phyloP scores from a whole-genome alignment of 2,329 filamentous ascomycete species.

The Xylaria sp. region DNA sequence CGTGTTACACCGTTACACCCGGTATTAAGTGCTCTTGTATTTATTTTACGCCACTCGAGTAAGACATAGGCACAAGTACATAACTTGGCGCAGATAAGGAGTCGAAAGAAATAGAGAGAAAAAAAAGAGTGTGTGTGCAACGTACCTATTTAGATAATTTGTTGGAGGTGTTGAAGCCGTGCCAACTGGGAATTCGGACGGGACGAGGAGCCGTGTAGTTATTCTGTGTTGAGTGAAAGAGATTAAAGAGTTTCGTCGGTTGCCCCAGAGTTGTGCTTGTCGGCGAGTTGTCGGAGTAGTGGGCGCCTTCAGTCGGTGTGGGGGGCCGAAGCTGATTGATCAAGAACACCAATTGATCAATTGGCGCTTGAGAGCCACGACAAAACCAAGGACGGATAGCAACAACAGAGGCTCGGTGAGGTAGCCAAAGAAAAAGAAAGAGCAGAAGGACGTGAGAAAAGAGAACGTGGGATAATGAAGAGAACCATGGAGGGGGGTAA shows the following conservation, averaged over 20 bases:
- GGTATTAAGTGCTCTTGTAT: neutral
- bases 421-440: conserved; percentile 10
- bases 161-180: conserved; percentile 28
- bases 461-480: conserved; percentile 15
- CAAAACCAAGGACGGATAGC: conserved; percentile 12
- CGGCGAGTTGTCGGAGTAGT: conserved; percentile 24
- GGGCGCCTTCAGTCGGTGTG: conserved; percentile 8
- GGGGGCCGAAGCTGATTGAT: conserved; percentile 24
- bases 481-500: conserved; percentile 2
- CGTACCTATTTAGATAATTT: conserved; percentile 21
- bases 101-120: neutral
- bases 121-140: neutral
- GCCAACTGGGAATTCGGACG: conserved; percentile 14
- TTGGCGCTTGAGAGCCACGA: conserved; percentile 17
- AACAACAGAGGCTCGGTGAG: conserved; percentile 15
- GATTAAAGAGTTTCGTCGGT: neutral
- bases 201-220: conserved; percentile 2
- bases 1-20: neutral
- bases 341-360: conserved; percentile 25
- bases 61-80: conserved; percentile 1
- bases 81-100: neutral
- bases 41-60: conserved; percentile 7
- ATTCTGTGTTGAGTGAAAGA: neutral
- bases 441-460: conserved; percentile 6
- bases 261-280: conserved; percentile 8